Evolutionary conservation across 78 protist genomes (phyloP).

Genomic region (Polysphondylium violaceum): DNA sequence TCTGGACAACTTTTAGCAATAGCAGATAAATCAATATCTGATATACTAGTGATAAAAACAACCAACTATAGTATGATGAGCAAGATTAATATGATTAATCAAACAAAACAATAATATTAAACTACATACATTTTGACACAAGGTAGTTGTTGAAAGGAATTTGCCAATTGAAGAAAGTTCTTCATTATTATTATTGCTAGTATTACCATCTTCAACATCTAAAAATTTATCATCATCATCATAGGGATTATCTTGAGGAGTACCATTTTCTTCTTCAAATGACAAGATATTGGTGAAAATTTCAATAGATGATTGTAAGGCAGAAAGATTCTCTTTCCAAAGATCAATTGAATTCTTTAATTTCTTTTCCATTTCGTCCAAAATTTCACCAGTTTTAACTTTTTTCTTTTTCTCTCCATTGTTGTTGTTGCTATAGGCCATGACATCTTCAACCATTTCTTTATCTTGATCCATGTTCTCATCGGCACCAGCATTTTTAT

Average conservation of each 20-base stretch:
- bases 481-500: neutral
- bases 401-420: conserved; percentile 11
- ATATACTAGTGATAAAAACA: neutral
- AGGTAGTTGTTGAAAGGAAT: conserved; percentile 25
- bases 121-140: conserved; percentile 50
- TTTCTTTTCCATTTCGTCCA: conserved; percentile 7
- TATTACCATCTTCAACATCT: conserved; percentile 58
- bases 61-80: conserved; percentile 7
- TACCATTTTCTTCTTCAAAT: neutral
- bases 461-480: neutral
- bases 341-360: conserved; percentile 3
- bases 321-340: conserved; percentile 58
- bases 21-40: neutral
- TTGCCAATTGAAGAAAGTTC: conserved; percentile 10
- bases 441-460: neutral
- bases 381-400: neutral
- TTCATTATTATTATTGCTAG: neutral
- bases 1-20: conserved; percentile 14
- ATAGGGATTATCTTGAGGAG: neutral
- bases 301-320: conserved; percentile 56
- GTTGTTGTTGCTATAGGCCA: neutral
- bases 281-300: conserved; percentile 51
- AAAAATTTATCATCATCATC: conserved; percentile 74
- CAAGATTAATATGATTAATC: neutral
- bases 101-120: neutral